Evolutionary conservation across 352 stramenopile genomes (phyloP).

Genomic region (Globisporangium solare): DNA sequence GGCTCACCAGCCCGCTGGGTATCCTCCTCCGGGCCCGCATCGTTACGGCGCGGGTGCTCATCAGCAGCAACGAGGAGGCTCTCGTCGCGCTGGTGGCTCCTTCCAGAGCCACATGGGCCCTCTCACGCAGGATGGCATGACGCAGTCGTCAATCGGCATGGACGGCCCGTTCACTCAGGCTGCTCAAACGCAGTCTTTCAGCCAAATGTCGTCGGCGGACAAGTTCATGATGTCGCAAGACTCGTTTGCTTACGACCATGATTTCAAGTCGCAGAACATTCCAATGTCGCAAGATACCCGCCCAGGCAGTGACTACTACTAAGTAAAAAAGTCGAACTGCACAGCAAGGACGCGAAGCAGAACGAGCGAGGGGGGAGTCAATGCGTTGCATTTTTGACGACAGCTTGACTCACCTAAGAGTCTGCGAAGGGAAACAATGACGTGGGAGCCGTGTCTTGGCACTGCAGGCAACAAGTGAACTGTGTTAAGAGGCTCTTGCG

Average conservation of each 20-base stretch:
- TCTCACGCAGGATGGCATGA: slow-evolving; percentile 74
- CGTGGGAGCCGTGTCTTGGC: background rate
- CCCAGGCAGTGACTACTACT: slow-evolving; percentile 70
- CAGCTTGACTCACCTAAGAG: background rate
- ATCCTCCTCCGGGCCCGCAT: slow-evolving; percentile 33
- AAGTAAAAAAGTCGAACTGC: slow-evolving; percentile 5
- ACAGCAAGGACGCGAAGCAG: background rate
- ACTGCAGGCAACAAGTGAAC: background rate
- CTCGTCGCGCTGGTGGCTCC: slow-evolving; percentile 20
- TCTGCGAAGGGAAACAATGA: slow-evolving; percentile 3
- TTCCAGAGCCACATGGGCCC: slow-evolving; percentile 35
- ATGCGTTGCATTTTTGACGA: background rate
- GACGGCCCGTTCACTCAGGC: slow-evolving; percentile 78
- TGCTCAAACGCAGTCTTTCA: slow-evolving; percentile 82
- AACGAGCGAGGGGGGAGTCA: background rate
- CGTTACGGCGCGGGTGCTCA: slow-evolving; percentile 21
- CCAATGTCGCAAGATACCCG: slow-evolving; percentile 77
- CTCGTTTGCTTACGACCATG: slow-evolving; percentile 66
- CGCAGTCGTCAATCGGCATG: slow-evolving; percentile 53
- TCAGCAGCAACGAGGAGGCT: slow-evolving; percentile 21
- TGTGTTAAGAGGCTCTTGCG: background rate
- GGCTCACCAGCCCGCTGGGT: slow-evolving; percentile 14
- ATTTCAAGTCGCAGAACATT: slow-evolving; percentile 84
- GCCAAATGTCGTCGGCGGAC: slow-evolving; percentile 67
- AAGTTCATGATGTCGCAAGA: slow-evolving; percentile 86